Conservation (phyloP, 305 asterid genomes). For the Fraxinus nigra region DNA sequence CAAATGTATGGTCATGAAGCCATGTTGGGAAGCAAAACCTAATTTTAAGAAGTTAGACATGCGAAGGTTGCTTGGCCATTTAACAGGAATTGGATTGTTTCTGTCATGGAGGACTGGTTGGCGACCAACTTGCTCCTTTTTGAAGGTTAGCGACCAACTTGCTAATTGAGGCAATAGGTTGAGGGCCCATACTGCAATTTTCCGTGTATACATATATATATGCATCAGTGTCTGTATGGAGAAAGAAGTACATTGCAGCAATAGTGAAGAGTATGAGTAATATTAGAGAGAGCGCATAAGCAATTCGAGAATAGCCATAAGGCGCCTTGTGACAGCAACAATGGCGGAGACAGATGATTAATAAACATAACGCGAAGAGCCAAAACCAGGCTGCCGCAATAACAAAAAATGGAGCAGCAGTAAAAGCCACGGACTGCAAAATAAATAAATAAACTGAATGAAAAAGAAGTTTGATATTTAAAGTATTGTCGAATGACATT, state of each 20-base stretch:
- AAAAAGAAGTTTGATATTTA: neutral
- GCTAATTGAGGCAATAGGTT: neutral
- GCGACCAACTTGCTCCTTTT: neutral
- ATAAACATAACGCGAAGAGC: constrained; percentile 53
- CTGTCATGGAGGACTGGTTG: neutral
- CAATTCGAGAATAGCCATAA: constrained; percentile 63
- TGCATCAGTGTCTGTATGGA: neutral
- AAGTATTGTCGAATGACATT: neutral
- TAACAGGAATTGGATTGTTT: neutral
- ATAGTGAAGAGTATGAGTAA: constrained; percentile 63
- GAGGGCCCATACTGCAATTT: neutral
- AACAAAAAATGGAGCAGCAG: constrained; percentile 64
- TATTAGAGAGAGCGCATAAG: constrained; percentile 70
- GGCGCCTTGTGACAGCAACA: constrained; percentile 59
- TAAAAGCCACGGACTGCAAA: constrained; percentile 82
- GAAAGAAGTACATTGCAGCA: constrained; percentile 53
- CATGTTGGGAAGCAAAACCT: neutral
- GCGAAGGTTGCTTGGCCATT: neutral
- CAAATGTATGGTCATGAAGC: neutral
- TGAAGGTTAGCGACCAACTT: neutral
- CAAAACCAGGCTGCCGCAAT: constrained; percentile 69
- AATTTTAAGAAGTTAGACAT: neutral
- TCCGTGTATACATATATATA: neutral
- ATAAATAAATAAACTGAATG: constrained; percentile 4
- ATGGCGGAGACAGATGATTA: constrained; percentile 51